Evolutionary conservation across 2,329 filamentous ascomycete species (phyloP).

Genomic region (Thelonectria discophora): DNA sequence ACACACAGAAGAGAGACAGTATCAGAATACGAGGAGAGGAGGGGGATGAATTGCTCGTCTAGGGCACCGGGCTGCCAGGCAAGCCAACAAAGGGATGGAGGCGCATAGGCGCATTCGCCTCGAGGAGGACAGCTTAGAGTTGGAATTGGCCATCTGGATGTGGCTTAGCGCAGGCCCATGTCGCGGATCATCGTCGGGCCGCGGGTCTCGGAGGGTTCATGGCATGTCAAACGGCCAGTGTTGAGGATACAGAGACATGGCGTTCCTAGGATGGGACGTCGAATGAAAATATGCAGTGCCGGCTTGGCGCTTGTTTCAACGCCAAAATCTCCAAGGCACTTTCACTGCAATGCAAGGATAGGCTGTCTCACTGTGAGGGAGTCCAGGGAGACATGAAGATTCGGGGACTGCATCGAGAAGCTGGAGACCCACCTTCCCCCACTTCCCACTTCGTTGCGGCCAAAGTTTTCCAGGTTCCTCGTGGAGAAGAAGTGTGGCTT

Average conservation of each 20-base stretch:
- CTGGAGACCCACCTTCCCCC: slow-evolving; percentile 9
- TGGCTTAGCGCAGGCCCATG: slow-evolving; percentile 28
- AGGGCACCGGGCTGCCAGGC: slow-evolving; percentile 31
- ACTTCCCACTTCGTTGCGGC: slow-evolving; percentile 6
- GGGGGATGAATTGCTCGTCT: slow-evolving; percentile 32
- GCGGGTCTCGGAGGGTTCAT: background rate
- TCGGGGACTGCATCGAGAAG: background rate
- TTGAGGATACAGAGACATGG: background rate
- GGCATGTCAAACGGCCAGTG: slow-evolving; percentile 3
- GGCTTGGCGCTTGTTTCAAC: background rate
- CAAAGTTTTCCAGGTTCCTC: background rate
- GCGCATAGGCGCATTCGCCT: slow-evolving; percentile 16
- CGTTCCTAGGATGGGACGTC: background rate
- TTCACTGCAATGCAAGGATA: slow-evolving; percentile 17
- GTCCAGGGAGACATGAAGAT: slow-evolving; percentile 1
- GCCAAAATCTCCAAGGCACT: background rate
- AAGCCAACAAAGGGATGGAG: slow-evolving; percentile 37
- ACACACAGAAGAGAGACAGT: slow-evolving; percentile 34
- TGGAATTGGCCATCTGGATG: slow-evolving; percentile 32
- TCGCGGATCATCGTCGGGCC: slow-evolving; percentile 28
- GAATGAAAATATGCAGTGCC: background rate
- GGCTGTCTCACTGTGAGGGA: background rate
- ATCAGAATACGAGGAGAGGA: slow-evolving; percentile 34
- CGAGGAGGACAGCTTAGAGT: slow-evolving; percentile 40
- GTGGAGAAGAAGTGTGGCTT: slow-evolving; percentile 6